phyloP scores from a whole-genome alignment of 225 moss, liverwort and hornwort species.

The Takakia lepidozioides region DNA sequence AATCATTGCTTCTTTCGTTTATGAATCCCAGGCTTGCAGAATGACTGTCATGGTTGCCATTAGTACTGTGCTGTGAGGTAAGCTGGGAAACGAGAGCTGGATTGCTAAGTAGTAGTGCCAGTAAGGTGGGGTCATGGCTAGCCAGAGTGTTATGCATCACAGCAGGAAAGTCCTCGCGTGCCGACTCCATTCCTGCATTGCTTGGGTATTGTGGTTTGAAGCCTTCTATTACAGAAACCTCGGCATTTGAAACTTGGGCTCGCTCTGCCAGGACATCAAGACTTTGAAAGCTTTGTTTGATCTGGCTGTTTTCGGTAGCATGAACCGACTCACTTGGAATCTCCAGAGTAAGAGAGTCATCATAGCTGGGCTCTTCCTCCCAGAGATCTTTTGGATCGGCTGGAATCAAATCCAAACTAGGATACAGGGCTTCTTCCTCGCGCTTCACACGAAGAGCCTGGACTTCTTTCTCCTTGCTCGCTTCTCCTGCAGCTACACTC shows the following conservation, averaged over 20 bases:
- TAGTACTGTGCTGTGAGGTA: conserved; percentile 57
- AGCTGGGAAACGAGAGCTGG: conserved; percentile 82
- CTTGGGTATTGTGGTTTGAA: conserved; percentile 8
- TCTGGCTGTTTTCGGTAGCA: conserved; percentile 14
- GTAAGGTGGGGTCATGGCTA: conserved; percentile 82
- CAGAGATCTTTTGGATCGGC: conserved; percentile 83
- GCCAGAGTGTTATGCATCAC: conserved; percentile 19
- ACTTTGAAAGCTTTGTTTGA: conserved; percentile 29
- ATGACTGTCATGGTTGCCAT: conserved; percentile 33
- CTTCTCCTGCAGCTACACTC: conserved; percentile 79
- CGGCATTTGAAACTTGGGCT: conserved; percentile 17
- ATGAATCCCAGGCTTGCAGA: conserved; percentile 33
- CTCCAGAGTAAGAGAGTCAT: conserved; percentile 86
- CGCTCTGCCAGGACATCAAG: conserved; percentile 3
- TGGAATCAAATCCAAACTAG: conserved; percentile 45
- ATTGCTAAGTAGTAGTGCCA: conserved; percentile 86
- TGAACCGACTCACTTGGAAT: conserved; percentile 40
- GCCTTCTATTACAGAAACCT: conserved; percentile 7
- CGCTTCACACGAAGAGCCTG: conserved; percentile 85
- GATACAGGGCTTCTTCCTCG: conserved; percentile 77
- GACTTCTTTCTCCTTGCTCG: conserved; percentile 72
- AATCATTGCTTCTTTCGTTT: conserved; percentile 31
- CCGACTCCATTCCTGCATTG: conserved; percentile 9
- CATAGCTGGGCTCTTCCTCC: conserved; percentile 89
- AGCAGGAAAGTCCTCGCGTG: conserved; percentile 13